A percentile compares a stretch with the other conserved stretches of the same genome.
Conservation (phyloP, 768 basidiomycete genomes). For the Termitomyces sp. region DNA sequence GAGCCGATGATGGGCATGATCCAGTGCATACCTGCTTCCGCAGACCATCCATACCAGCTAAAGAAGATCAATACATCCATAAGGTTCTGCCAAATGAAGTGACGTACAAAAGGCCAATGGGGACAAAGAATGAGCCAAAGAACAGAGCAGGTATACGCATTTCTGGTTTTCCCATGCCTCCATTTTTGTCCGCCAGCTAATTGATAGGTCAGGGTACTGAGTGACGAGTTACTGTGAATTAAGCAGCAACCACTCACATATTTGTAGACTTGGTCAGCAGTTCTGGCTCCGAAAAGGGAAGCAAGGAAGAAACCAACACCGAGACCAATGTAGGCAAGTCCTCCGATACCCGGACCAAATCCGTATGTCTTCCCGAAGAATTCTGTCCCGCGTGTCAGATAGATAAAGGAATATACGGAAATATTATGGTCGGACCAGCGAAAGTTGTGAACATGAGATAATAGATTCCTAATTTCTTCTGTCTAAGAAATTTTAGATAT, state of each 20-base stretch:
- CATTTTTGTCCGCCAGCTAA: constrained; percentile 53
- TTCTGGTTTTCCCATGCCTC: constrained; percentile 69
- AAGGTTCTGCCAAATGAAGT: constrained; percentile 10
- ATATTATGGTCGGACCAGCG: constrained; percentile 40
- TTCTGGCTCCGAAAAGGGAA: constrained; percentile 46
- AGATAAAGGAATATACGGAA: not conserved
- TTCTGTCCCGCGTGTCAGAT: constrained; percentile 22
- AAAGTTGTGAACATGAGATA: constrained; percentile 76
- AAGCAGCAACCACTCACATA: constrained; percentile 31
- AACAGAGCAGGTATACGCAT: constrained; percentile 75
- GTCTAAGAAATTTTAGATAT: not conserved
- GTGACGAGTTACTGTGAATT: not conserved
- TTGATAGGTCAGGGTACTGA: not conserved
- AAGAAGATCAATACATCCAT: not conserved
- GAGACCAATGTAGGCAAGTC: constrained; percentile 53
- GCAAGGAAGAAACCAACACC: constrained; percentile 55
- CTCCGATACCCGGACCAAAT: constrained; percentile 50
- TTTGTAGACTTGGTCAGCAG: constrained; percentile 48
- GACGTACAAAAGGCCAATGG: constrained; percentile 66
- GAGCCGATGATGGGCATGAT: constrained; percentile 74
- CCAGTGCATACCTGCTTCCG: constrained; percentile 64
- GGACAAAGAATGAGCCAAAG: constrained; percentile 67
- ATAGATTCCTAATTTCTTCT: constrained; percentile 45
- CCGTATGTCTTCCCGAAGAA: constrained; percentile 51
- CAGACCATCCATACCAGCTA: constrained; percentile 85